Percentiles rank a stretch among this genome's conserved stretches.
These are phyloP conservation scores for Zymoseptoria pseudotritici DNA, from an alignment of 2,329 filamentous ascomycete genomes.

Conservation along the genomic window DNA sequence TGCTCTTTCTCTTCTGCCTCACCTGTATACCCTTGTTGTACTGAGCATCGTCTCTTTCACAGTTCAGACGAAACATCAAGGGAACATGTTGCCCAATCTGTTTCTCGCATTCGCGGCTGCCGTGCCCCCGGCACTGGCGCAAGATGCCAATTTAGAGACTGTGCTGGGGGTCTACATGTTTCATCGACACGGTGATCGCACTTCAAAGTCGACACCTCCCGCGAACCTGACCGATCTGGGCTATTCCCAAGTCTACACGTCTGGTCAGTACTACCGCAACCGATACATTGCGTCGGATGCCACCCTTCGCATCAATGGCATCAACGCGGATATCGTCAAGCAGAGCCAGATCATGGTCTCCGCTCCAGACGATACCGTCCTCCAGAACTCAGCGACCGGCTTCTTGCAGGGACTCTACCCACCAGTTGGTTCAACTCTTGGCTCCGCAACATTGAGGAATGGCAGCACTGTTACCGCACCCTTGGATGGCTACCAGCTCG, in stretches of 20 bases:
- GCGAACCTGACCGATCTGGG: conserved; percentile 72
- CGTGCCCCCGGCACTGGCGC: conserved; percentile 21
- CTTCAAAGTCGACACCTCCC: conserved; percentile 65
- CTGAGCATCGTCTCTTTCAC: background rate
- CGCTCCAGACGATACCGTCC: conserved; percentile 61
- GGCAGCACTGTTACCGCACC: conserved; percentile 60
- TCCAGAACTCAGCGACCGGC: conserved; percentile 70
- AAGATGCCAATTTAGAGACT: conserved; percentile 47
- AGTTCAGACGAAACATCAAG: background rate
- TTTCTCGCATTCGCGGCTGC: conserved; percentile 21
- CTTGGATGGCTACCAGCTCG: conserved; percentile 74
- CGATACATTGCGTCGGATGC: conserved; percentile 63
- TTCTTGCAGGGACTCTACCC: conserved; percentile 87
- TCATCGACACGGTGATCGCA: conserved; percentile 82
- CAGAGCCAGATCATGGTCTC: conserved; percentile 64
- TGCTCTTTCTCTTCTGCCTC: conserved; percentile 8
- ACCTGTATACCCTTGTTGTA: conserved; percentile 1
- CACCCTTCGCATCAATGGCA: conserved; percentile 53
- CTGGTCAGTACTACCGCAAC: conserved; percentile 66
- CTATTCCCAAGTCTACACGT: conserved; percentile 64
- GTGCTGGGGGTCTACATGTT: conserved; percentile 80
- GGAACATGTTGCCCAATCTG: conserved; percentile 9
- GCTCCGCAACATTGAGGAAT: conserved; percentile 61
- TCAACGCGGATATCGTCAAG: conserved; percentile 60
- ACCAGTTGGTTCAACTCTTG: conserved; percentile 51